These are phyloP conservation scores for Nemania sp. DNA, from an alignment of 2,329 filamentous ascomycete genomes.

Conservation along the genomic window DNA sequence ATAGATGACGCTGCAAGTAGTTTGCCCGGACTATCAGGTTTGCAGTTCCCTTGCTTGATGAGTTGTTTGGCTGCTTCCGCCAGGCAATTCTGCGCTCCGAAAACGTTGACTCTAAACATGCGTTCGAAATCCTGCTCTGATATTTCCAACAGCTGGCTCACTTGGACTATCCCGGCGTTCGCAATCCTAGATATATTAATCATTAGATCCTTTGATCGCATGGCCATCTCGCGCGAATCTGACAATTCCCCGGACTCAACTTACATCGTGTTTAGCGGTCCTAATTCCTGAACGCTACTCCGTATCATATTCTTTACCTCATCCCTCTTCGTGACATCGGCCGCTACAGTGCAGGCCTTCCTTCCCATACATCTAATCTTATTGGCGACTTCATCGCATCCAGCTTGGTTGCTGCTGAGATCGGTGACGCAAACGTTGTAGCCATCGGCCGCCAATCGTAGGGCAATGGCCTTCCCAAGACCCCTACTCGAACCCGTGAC, in stretches of 20 bases:
- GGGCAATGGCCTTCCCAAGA: slow-evolving; percentile 64
- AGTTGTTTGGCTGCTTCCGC: slow-evolving; percentile 65
- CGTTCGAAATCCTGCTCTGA: slow-evolving; percentile 58
- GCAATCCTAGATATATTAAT: slow-evolving; percentile 49
- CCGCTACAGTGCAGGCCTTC: slow-evolving; percentile 57
- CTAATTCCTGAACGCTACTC: slow-evolving; percentile 55
- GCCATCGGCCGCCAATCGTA: slow-evolving; percentile 65
- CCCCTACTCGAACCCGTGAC: slow-evolving; percentile 38
- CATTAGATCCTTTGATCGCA: background rate
- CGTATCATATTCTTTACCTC: slow-evolving; percentile 57
- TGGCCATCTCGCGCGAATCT: background rate
- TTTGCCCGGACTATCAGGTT: slow-evolving; percentile 43
- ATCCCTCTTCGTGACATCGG: slow-evolving; percentile 61
- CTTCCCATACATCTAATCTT: slow-evolving; percentile 57
- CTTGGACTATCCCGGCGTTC: slow-evolving; percentile 64
- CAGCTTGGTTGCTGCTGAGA: slow-evolving; percentile 54
- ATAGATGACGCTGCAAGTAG: slow-evolving; percentile 58
- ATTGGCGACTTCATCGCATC: slow-evolving; percentile 55
- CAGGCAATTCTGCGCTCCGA: slow-evolving; percentile 68
- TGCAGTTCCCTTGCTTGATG: slow-evolving; percentile 60
- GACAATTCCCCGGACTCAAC: background rate
- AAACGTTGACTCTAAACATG: slow-evolving; percentile 68
- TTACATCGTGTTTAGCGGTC: slow-evolving; percentile 49
- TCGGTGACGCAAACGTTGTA: slow-evolving; percentile 70
- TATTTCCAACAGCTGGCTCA: slow-evolving; percentile 58